Conservation (phyloP, 257 asterid genomes). For the Gentiana dahurica region DNA sequence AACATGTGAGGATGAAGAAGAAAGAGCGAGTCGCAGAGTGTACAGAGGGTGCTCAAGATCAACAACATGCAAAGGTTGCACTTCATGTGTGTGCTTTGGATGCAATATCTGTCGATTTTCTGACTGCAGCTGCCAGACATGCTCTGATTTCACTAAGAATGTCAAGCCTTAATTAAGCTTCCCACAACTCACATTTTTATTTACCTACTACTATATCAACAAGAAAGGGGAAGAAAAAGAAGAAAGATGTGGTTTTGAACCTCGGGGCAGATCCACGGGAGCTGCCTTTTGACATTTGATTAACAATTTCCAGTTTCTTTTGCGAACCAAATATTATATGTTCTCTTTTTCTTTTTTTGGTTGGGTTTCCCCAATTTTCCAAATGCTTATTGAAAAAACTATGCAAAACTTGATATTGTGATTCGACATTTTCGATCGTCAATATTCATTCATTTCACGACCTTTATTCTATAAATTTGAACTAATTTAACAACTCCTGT, state of each 20-base stretch:
- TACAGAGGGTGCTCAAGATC: constrained; percentile 41
- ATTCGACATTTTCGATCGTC: no score
- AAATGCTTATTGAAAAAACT: no score
- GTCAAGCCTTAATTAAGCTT: constrained; percentile 15
- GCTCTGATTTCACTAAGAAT: constrained; percentile 41
- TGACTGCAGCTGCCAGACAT: constrained; percentile 46
- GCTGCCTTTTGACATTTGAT: neutral
- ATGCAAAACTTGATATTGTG: no score
- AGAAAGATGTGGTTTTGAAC: neutral
- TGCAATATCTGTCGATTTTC: constrained; percentile 40
- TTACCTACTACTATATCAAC: no score
- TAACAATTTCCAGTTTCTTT: neutral
- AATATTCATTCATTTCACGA: no score
- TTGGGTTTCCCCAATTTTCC: no score
- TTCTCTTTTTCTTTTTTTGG: neutral
- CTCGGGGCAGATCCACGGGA: neutral
- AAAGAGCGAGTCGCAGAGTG: constrained; percentile 44
- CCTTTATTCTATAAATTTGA: no score
- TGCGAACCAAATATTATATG: neutral
- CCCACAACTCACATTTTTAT: neutral
- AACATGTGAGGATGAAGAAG: constrained; percentile 43
- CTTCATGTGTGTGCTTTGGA: constrained; percentile 48
- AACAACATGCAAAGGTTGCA: constrained; percentile 49
- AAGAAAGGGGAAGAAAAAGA: no score
- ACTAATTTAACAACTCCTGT: no score